Conservation (phyloP, 495 filamentous ascomycete species). For the Penicillium lagena region DNA sequence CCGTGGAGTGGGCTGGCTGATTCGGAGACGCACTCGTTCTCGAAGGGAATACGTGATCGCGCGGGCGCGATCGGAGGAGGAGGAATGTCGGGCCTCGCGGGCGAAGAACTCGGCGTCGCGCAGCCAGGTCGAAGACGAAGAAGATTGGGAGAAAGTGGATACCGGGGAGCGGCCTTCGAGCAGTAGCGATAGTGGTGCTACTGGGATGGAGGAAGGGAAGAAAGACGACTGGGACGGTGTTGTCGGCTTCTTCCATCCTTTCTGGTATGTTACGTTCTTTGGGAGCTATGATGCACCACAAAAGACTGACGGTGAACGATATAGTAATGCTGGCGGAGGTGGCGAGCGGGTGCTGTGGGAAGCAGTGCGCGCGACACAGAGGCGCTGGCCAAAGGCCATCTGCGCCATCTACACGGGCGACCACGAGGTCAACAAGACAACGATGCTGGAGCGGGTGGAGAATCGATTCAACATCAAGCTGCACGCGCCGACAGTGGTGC, state of each 20-base stretch:
- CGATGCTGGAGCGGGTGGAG: conserved; percentile 74
- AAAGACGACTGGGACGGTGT: conserved; percentile 66
- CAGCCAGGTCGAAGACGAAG: conserved; percentile 49
- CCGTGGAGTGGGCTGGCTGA: conserved; percentile 54
- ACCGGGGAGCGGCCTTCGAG: conserved; percentile 46
- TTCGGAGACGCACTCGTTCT: conserved; percentile 60
- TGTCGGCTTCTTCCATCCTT: conserved; percentile 95
- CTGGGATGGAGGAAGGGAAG: not conserved
- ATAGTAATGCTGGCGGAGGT: conserved; percentile 88
- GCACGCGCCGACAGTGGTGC: conserved; percentile 72
- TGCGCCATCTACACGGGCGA: conserved; percentile 94
- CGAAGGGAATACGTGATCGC: conserved; percentile 56
- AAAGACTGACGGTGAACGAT: not conserved
- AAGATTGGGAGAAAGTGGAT: conserved; percentile 73
- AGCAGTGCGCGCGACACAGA: conserved; percentile 85
- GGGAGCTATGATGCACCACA: not conserved
- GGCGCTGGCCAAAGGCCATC: conserved; percentile 79
- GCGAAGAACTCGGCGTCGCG: conserved; percentile 20
- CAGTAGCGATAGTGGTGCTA: conserved; percentile 25
- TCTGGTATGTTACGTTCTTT: conserved; percentile 53
- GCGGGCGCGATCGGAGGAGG: conserved; percentile 53
- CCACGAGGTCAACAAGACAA: conserved; percentile 72
- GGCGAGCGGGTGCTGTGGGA: conserved; percentile 97
- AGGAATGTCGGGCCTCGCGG: conserved; percentile 37
- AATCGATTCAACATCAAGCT: conserved; percentile 89